Base-by-base conservation (phyloP, 108 stramenopile genomes). In the Mayamaea pseudoterrestris region DNA sequence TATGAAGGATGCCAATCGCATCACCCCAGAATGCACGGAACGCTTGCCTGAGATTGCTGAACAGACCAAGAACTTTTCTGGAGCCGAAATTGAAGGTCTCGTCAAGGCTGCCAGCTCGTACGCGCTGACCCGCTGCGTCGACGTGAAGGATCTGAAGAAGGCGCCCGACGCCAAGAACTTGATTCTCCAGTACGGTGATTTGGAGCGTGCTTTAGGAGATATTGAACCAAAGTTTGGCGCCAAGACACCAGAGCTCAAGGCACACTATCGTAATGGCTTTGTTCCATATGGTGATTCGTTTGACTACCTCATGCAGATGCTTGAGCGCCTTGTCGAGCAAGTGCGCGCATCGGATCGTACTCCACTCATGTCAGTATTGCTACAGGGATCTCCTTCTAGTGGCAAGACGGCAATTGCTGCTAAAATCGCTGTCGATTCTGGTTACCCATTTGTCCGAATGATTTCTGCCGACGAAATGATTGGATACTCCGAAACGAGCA, bases 401-500 rank as follows among this genome's bases (percentile, higher is more conserved):
- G 98, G 98, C 27, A 99, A 99, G 74, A 99, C 96, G 0, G 98
- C 98, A 1, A 59, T 99, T 37, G 90, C 94, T 32, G 96, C 95
- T 28, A 82, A 92, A 58, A 37, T 95, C 36, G 96, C 96, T 24
- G 85, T 87, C n/a, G 71, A 80, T 44, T 81, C 86, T 14, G 95
- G 79, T 12, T 94, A 90, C 50, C 94, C 95, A 21, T 97, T 97
- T 55, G 93, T 97, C 7, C 73, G 96, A 24, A 89, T 96, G 72
- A 83, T 99, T 30, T 73, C 83, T 16, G 96, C 98, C 16, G 98
- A 99, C 54, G 81, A 83, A 47, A 95, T 99, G 91, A 92, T 99
- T 66, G 94, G 94, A 0, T 74, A 80, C 41, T 74, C 76, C 9
- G 90, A 97, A 44, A 63, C 53, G 30, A 67, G 80, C 55, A 96